Evolutionary conservation across 169 alveolate species (phyloP), one percentile per base, ranked within the genome.

Genomic region (Cryptosporidium bovis): DNA sequence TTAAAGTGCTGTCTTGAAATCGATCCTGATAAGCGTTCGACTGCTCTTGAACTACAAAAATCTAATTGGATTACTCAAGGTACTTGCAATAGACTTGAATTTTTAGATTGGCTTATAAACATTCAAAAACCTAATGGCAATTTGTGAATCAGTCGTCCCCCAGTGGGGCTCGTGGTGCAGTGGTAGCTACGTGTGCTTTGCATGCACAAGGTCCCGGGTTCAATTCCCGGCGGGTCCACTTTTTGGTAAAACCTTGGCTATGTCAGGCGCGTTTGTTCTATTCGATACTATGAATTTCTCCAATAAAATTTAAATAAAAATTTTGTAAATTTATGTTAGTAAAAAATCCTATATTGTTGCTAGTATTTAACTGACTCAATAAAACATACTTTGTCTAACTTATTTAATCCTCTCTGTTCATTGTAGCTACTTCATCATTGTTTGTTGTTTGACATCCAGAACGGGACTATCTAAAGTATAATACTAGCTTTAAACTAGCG

Each of bases 141-240:
- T 40, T 77, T 24, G 16, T 31, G 46, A 56, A 18, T 7, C 60
- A 1, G 34, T 3, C 10, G n/a, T 18, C 71, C 64, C 44, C 24
- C 64, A 0, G 24, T n/a, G 71, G 87, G 87, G 87, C 87, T 77
- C 87, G 87, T 77, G 87, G 87, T 77, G 87, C 87, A 77, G 87
- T 77, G 87, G 87, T 77, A 77, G 87, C 87, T 77, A 77, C 87
- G 87, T 77, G 87, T 77, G 87, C 87, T 77, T 77, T 77, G 87
- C 87, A 77, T 77, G 87, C 87, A 77, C 87, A 77, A 77, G 87
- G 87, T 77, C 87, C 87, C 87, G 87, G 87, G 87, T 77, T 77
- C 87, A 77, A 77, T 77, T 77, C 87, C 87, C 87, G 87, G 87
- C 87, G 87, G 64, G 87, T 77, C 87, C 87, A 77, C 87, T 53